Evolutionary conservation across 2,329 filamentous ascomycete species (phyloP), one percentile per base, ranked within the genome.

Genomic region (Diaporthe sp.): DNA sequence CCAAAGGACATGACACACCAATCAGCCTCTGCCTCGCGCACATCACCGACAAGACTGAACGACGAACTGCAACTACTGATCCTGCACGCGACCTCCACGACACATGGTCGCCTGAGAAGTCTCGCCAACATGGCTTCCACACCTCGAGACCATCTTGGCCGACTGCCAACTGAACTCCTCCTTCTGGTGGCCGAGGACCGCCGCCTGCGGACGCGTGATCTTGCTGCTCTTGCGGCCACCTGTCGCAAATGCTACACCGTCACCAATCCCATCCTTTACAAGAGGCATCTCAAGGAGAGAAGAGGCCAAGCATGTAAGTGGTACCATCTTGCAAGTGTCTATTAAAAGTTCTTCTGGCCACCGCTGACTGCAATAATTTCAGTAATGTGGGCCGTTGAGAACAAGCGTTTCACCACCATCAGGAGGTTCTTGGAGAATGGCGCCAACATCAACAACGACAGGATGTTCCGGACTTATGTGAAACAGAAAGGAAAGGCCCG

Each of bases 291-390:
- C 13, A 37, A 53, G 3, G 44, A 66, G 17, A n/a, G 15, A 4
- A 7, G 4, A 1, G 15, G 63, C 15, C 4, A 6, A 4, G 63
- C 63, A 12, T 4, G 63, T 68, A 53, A 53, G 47, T 3, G 0
- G 27, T 10, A 37, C 2, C n/a, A 2, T 47, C 8, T 1, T 15
- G 22, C 5, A 12, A 32, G 6, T 5, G 2, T 1, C 9, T 17
- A 30, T 7, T 9, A 1, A 7, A 1, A 30, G 1, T 13, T 44
- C 9, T 0, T 2, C 10, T 0, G 6, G 1, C 9, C 22, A 12
- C 50, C 0, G 22, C 44, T 66, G 44, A 66, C 30, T 10, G 0
- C 0, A 7, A 10, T 7, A 0, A 37, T 17, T 22, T 0, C 4
- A 66, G 61, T 66, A 1, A 10, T 27, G 22, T 66, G 61, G 61